Evolutionary conservation across 805 yeast species (phyloP).

Genomic region (Sugiyamaella qingdaonensis): DNA sequence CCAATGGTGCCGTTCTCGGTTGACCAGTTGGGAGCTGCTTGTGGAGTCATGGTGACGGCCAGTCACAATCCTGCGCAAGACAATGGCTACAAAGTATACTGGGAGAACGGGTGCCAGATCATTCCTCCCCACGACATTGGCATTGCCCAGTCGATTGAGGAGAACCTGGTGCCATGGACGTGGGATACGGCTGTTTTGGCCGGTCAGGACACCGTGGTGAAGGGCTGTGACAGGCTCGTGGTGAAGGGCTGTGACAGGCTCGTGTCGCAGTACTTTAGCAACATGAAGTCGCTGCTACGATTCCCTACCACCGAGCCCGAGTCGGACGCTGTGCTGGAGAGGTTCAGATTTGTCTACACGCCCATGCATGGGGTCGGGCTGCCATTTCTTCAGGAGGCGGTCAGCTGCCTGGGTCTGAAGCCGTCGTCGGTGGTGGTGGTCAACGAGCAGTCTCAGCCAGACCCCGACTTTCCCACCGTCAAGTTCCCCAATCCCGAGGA

Average conservation of each 20-base stretch:
- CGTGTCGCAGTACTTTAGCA: slow-evolving; percentile 14
- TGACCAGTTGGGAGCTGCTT: slow-evolving; percentile 55
- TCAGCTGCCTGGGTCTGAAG: slow-evolving; percentile 36
- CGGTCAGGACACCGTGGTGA: slow-evolving; percentile 35
- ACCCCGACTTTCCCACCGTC: slow-evolving; percentile 84
- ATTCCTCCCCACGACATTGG: slow-evolving; percentile 83
- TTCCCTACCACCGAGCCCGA: too few species aligned
- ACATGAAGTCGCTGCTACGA: slow-evolving; percentile 8
- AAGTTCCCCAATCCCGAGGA: slow-evolving; percentile 95
- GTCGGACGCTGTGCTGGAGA: not conserved
- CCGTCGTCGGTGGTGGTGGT: slow-evolving; percentile 42
- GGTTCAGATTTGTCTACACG: slow-evolving; percentile 61
- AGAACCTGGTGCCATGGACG: slow-evolving; percentile 58
- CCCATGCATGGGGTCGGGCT: slow-evolving; percentile 96
- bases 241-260: slow-evolving; percentile 24
- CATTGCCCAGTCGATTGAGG: slow-evolving; percentile 61
- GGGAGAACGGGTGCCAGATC: slow-evolving; percentile 91
- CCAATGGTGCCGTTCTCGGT: slow-evolving; percentile 91
- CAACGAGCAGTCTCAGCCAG: slow-evolving; percentile 63
- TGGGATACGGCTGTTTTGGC: slow-evolving; percentile 44
- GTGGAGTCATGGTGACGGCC: slow-evolving; percentile 92
- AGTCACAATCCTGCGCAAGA: slow-evolving; percentile 54
- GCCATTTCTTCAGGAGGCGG: slow-evolving; percentile 48
- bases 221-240: slow-evolving; percentile 24
- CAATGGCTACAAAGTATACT: slow-evolving; percentile 93